Base-by-base conservation (phyloP, 768 basidiomycete species). In the Ephemerocybe angulata region DNA sequence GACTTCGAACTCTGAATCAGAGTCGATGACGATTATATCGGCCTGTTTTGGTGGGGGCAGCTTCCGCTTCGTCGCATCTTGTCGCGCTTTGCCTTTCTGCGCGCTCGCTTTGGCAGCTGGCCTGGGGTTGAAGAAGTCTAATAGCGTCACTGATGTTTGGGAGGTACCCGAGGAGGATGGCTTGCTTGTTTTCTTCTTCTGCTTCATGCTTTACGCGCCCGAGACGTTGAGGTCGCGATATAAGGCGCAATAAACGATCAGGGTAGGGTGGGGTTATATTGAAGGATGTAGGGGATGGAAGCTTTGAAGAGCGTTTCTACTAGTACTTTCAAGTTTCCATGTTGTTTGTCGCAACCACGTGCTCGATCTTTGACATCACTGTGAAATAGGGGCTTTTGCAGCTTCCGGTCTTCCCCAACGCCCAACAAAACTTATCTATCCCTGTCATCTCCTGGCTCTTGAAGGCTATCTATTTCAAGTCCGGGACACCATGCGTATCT, bases 11-110 rank as follows among this genome's bases (percentile, higher is more conserved):
- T 69, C 84, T 50, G 77, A 77, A 60, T 85, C 85, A 19, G 84
- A 85, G 63, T 86, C 84, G 53, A 87, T 80, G 54, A 85, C 67
- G 44, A 86, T 85, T 58, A 85, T 62, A 58, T 85, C 79, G 58
- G 29, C 19, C 30, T 29, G 4, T 21, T 15, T 12, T n/a, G 48
- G 31, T 6, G 48, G 17, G 10, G 31, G 6, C 4, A 38, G 29
- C 35, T 40, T 42, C 50, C 28, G 41, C 35, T 24, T 40, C 49
- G 46, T 28, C 28, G 19, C 11, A 6, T 55, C 17, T 29, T 38
- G 19, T 6, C n/a, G 17, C 17, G 17, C 25, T 19, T 35, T 44
- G 38, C 50, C 22, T 44, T 52, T 51, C 27, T 24, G 37, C 15
- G 11, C 33, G 13, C 19, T 25, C 13, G 42, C 3, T 19, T 21